These are phyloP conservation scores for Chaetomium tenue DNA, from an alignment of 495 filamentous ascomycete species.

Conservation along the genomic window DNA sequence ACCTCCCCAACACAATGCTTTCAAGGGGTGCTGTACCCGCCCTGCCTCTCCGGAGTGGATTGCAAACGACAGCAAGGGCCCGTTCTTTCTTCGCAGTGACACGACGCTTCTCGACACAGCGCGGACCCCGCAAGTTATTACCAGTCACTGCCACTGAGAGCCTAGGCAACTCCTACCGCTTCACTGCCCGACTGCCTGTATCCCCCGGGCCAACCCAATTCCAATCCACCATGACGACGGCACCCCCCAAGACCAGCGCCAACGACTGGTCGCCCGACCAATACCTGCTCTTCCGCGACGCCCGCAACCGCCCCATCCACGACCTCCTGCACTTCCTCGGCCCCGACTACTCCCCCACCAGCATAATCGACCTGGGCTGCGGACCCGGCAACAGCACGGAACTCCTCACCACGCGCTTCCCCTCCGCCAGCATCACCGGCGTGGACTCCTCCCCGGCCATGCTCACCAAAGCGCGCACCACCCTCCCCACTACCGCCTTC, in stretches of 20 bases:
- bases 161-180: too few relatives aligned
- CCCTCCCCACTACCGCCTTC: constrained; percentile 39
- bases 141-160: too few relatives aligned
- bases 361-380: constrained; percentile 56
- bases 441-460: constrained; percentile 57
- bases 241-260: constrained; percentile 29
- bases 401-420: constrained; percentile 46
- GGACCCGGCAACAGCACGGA: constrained; percentile 56
- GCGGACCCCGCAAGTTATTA: too few relatives aligned
- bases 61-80: too few relatives aligned
- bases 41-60: too few relatives aligned
- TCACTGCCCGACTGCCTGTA: too few relatives aligned
- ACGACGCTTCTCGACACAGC: too few relatives aligned
- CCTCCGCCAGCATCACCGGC: constrained; percentile 45
- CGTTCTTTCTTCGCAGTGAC: too few relatives aligned
- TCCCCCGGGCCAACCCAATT: too few relatives aligned
- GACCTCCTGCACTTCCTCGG: constrained; percentile 24
- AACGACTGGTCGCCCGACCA: constrained; percentile 25
- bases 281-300: constrained; percentile 22
- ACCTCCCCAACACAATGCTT: too few relatives aligned
- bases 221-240: constrained; percentile 4
- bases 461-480: constrained; percentile 46
- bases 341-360: constrained; percentile 27
- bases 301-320: constrained; percentile 22
- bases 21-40: too few relatives aligned